Base-by-base conservation (phyloP, 1,284 basidiomycete genomes). In the Ceratobasidium sp. region DNA sequence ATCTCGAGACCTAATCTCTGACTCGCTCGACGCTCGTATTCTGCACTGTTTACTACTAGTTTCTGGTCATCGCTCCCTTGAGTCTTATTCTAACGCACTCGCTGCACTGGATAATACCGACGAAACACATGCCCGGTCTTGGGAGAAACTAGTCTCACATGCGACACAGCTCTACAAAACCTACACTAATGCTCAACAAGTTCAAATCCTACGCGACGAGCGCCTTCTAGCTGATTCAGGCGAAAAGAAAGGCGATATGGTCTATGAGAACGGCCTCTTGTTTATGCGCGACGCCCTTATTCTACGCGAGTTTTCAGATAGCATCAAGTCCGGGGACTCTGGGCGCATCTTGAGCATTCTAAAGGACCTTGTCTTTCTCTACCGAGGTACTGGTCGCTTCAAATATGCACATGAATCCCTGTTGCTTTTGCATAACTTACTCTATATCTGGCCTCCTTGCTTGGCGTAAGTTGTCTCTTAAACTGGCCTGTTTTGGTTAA, bases 341-440 rank as follows among this genome's bases (percentile, higher is more conserved):
- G 84, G 83, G 0, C 77, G 81, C 0, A 77, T 85, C 8, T n/a
- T 84, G 7, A 44, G 80, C 0, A 76, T 83, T 0, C 75, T 85
- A 0, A 86, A 85, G 76, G 53, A 79, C 1, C 81, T 80, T 75
- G 81, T 81, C 0, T 73, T 82, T 1, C 78, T 78, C 17, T 85
- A 79, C 73, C 81, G 82, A 1, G 83, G 82, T 0, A 82, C 78
- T 53, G 83, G 83, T 0, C 80, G 80, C 0, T 76, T 79, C 0
- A 85, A 85, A 77, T 86, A 86, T 74, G 84, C 84, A 0, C 78
- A 84, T 48, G 83, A 85, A 76, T 81, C 83, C 78, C 76, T 86
- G 0, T 80, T 82, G 73, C 71, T 85, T 0, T 79, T 85, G 0
- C 84, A 86, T 72, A 83, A 85, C 65, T 47, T 84, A 0, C 79